Base-by-base conservation (phyloP, 163 green algal genomes). In the Scenedesmus sp. region DNA sequence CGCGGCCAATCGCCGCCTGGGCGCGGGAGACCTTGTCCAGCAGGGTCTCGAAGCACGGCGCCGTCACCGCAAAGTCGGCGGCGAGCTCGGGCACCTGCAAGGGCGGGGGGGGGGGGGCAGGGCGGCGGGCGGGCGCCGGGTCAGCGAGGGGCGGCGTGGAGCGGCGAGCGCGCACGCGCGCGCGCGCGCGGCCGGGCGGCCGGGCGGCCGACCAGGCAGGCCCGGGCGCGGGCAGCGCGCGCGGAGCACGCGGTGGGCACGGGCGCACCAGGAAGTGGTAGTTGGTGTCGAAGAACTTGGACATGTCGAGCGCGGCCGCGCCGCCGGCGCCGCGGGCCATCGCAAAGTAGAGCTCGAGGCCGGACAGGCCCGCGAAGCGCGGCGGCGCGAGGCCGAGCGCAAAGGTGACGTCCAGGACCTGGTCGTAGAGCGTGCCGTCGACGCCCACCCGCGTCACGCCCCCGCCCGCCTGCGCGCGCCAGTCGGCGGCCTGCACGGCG, bases 241-340 rank as follows among this genome's bases (percentile, higher is more conserved):
- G n/a, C n/a, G n/a, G n/a, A n/a, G n/a, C n/a, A n/a, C n/a, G n/a
- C n/a, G n/a, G n/a, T n/a, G n/a, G 2, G 3, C 22, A 11, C 5
- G n/a, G 22, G 72, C 81, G 63, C 64, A 95, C 92, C 75, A 97
- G 66, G 85, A 91, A 95, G 83, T 98, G 94, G 81, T 98, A 98
- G 87, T 98, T 98, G 84, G 93, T 97, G 89, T 98, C 92, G 14
- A 97, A 93, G 75, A 91, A 95, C 80, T 98, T 98, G 73, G 76
- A 90, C 94, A 98, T 97, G 87, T 98, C 94, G 66, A 95, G 83
- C 3, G 94, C 94, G 15, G 81, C 29, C 13, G 75, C 78, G 26
- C 83, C 87, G 26, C 83, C 29, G 7, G 79, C 83, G 26, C 94
- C 94, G 20, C 94, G 90, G 0, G 94, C 93, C 89, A 97, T 93